phyloP scores from a whole-genome alignment of 108 stramenopile species.

The Cyclotella choctawhatcheeana region DNA sequence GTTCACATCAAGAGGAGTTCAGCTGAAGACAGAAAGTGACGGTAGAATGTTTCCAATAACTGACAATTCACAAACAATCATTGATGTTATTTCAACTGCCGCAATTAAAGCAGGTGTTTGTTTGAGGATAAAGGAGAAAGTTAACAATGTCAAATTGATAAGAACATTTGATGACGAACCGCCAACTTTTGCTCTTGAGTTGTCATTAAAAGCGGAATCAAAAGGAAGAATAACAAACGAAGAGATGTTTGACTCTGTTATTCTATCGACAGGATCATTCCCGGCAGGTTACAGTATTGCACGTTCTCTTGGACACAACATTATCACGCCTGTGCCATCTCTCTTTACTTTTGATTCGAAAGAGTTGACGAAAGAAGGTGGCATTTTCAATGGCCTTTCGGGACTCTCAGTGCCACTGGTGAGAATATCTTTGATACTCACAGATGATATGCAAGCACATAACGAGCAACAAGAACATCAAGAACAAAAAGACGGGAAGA shows the following conservation, averaged over 20 bases:
- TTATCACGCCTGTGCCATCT: conserved; percentile 87
- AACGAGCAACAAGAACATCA: conserved; percentile 4
- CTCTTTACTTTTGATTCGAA: conserved; percentile 91
- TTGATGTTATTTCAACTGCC: conserved; percentile 72
- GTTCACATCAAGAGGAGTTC: conserved; percentile 90
- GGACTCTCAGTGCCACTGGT: conserved; percentile 79
- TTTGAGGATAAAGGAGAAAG: conserved; percentile 56
- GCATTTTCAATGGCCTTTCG: conserved; percentile 71
- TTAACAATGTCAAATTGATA: conserved; percentile 31
- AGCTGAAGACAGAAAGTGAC: conserved; percentile 91
- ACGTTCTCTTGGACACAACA: conserved; percentile 72
- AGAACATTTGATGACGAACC: conserved; percentile 19
- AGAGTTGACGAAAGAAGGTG: conserved; percentile 61
- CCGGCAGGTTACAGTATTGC: conserved; percentile 88
- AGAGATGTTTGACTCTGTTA: conserved; percentile 71
- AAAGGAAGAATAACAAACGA: conserved; percentile 28
- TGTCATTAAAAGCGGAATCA: conserved; percentile 32
- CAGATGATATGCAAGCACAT: conserved; percentile 20
- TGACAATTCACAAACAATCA: conserved; percentile 90
- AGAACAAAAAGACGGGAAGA: no score
- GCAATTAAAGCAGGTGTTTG: conserved; percentile 72
- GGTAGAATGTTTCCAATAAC: conserved; percentile 95
- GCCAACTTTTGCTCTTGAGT: conserved; percentile 23
- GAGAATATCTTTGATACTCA: conserved; percentile 51
- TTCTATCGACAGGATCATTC: conserved; percentile 93